These are phyloP conservation scores for Tuber microsphaerosporum DNA, from an alignment of 495 filamentous ascomycete species.

Conservation along the genomic window DNA sequence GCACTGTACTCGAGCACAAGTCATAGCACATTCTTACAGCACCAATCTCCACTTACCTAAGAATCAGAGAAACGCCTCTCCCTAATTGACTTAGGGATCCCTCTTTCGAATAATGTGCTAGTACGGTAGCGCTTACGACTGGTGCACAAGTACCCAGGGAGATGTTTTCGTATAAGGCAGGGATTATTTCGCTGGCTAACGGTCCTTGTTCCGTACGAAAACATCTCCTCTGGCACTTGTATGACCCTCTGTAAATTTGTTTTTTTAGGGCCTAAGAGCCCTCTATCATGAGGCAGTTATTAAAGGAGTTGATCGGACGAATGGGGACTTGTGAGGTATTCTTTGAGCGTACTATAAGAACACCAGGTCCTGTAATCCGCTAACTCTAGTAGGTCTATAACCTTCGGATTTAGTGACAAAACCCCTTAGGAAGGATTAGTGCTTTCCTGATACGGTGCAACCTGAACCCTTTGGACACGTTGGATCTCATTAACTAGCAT, in stretches of 20 bases:
- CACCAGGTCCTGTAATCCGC: neutral
- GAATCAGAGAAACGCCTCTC: neutral
- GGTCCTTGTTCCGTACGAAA: no score
- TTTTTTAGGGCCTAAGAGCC: neutral
- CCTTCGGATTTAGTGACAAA: neutral
- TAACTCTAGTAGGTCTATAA: neutral
- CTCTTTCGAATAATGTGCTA: neutral
- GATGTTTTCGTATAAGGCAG: no score
- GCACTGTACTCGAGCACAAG: neutral
- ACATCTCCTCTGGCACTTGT: neutral
- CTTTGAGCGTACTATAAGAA: neutral
- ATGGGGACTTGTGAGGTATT: neutral
- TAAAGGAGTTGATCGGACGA: neutral
- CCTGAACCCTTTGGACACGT: neutral
- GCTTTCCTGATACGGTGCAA: neutral
- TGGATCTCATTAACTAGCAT: neutral
- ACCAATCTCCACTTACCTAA: neutral
- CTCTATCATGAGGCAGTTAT: neutral
- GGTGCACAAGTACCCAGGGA: neutral
- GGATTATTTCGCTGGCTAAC: no score
- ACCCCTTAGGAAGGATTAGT: neutral
- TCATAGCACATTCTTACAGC: neutral
- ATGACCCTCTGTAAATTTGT: neutral
- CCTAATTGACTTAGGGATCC: neutral
- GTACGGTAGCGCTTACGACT: neutral